Percentiles rank a stretch among this genome's conserved stretches.
phyloP scores from a whole-genome alignment of 106 monocot species.

The Platanthera zijinensis region DNA sequence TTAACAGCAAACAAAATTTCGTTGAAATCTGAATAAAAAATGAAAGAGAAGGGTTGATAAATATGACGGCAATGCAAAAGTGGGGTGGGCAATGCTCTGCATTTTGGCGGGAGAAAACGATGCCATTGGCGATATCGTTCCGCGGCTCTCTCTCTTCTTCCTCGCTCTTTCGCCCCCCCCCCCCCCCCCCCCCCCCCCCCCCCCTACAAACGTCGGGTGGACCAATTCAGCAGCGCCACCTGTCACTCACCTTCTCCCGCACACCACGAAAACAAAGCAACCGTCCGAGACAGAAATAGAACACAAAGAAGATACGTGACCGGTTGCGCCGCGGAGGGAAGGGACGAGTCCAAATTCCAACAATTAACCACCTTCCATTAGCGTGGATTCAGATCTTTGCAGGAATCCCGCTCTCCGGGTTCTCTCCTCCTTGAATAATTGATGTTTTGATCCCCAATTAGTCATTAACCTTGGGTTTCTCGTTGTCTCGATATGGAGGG shows the following conservation, averaged over 20 bases:
- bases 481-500: not conserved
- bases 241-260: slow-evolving; percentile 1
- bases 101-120: too few species aligned
- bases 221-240: not conserved
- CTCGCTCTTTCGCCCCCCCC: too few species aligned
- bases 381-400: not conserved
- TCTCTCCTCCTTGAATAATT: not conserved
- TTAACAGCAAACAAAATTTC: too few species aligned
- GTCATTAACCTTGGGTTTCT: slow-evolving; percentile 1
- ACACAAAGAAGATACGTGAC: not conserved
- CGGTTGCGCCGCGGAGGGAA: not conserved
- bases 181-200: too few species aligned
- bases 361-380: not conserved
- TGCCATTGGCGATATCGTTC: too few species aligned
- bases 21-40: too few species aligned
- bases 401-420: not conserved
- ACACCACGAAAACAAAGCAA: not conserved
- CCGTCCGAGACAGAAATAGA: not conserved
- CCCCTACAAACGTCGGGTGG: not conserved
- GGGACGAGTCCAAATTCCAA: not conserved
- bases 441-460: not conserved
- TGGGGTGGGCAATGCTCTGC: too few species aligned
- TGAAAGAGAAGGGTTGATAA: too few species aligned
- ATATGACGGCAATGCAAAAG: too few species aligned
- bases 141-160: too few species aligned